Evolutionary conservation across 106 monocot genomes (phyloP).

Genomic region (Dioscorea zingiberensis): DNA sequence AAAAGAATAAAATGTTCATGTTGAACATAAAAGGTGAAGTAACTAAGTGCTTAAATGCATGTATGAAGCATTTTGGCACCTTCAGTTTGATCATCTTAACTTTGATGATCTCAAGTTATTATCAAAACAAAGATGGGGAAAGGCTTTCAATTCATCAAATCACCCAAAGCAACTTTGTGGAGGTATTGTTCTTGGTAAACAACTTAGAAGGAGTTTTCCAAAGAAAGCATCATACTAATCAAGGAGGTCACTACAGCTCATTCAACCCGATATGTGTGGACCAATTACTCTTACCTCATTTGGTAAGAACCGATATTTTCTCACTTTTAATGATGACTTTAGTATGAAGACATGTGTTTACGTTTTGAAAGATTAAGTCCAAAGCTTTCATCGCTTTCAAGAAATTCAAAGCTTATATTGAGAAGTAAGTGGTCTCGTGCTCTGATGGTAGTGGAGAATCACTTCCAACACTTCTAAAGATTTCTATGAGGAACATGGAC

Average conservation of each 20-base stretch:
- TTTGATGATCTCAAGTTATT: background rate
- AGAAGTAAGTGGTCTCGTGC: conserved; percentile 1
- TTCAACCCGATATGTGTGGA: too few species aligned
- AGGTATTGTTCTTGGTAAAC: background rate
- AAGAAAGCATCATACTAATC: too few species aligned
- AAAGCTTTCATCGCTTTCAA: background rate
- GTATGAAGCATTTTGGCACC: conserved; percentile 5
- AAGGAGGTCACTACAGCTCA: too few species aligned
- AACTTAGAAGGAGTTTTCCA: background rate
- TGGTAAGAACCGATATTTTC: too few species aligned
- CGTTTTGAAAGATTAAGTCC: background rate
- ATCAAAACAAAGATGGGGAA: background rate
- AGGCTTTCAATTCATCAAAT: background rate
- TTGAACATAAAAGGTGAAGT: background rate
- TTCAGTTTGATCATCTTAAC: too few species aligned
- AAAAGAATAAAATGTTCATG: background rate
- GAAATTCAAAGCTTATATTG: background rate
- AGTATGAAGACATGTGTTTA: conserved; percentile 2
- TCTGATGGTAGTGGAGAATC: background rate
- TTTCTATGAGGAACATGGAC: background rate
- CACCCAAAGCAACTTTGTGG: background rate
- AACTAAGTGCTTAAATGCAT: background rate
- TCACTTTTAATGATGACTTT: conserved; percentile 10
- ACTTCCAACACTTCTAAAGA: background rate
- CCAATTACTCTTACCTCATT: too few species aligned